These are phyloP conservation scores for Colletotrichum orbiculare DNA, from an alignment of 2,329 filamentous ascomycete genomes.

Conservation along the genomic window DNA sequence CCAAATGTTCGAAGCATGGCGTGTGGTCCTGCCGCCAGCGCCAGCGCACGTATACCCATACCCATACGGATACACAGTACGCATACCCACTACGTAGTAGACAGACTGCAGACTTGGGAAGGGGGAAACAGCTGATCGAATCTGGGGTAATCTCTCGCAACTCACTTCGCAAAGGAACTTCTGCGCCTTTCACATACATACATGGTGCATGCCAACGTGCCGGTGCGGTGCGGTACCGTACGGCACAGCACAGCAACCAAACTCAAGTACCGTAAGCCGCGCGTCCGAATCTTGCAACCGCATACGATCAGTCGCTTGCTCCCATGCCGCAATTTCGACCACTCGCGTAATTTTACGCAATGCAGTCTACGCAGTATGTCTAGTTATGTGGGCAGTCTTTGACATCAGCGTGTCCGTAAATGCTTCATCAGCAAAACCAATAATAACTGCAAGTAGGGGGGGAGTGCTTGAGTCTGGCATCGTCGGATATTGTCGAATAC, in stretches of 20 bases:
- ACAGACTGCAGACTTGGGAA: background rate
- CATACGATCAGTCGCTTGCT: background rate
- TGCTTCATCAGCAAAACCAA: too few species aligned
- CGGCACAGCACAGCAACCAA: slow-evolving; percentile 1
- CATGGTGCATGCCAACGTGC: slow-evolving; percentile 5
- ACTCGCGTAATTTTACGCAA: too few species aligned
- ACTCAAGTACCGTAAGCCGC: slow-evolving; percentile 13
- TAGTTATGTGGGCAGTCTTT: too few species aligned
- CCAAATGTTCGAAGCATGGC: background rate
- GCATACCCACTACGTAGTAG: background rate
- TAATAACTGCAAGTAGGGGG: background rate
- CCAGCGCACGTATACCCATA: too few species aligned
- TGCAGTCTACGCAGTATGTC: too few species aligned
- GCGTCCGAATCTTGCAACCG: slow-evolving; percentile 10
- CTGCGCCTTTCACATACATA: background rate
- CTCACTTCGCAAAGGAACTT: slow-evolving; percentile 1
- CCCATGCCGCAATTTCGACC: background rate
- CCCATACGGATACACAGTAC: background rate
- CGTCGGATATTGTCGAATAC: slow-evolving; percentile 9
- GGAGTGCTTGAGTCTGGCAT: background rate
- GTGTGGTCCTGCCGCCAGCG: background rate
- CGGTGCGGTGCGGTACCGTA: background rate
- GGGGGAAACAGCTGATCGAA: slow-evolving; percentile 11
- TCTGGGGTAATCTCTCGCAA: slow-evolving; percentile 24
- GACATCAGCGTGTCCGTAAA: too few species aligned